Conservation (phyloP, 805 yeast species). For the Danielozyma ontarioensis region DNA sequence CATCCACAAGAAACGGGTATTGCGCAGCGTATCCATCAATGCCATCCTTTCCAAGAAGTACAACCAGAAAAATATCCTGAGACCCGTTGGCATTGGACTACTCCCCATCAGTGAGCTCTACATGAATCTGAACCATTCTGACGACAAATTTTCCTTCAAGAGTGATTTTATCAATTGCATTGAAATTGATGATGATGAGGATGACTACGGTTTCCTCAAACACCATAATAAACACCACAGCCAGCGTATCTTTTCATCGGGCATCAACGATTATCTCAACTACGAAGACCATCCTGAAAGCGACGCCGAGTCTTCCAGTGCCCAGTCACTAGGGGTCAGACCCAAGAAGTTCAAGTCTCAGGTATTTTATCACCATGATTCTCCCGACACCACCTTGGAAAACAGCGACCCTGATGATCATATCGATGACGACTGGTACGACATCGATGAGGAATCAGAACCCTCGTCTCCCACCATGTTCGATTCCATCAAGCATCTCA, state of each 20-base stretch:
- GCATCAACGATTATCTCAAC: conserved; percentile 20
- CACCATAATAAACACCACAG: conserved; percentile 17
- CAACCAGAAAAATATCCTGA: conserved; percentile 1
- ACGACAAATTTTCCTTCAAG: conserved; percentile 2
- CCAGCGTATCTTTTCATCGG: conserved; percentile 23
- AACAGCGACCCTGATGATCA: conserved; percentile 7
- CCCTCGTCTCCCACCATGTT: conserved; percentile 16
- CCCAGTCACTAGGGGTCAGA: conserved; percentile 8
- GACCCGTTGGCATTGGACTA: conserved; percentile 7
- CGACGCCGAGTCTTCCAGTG: conserved; percentile 7
- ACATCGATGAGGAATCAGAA: conserved; percentile 6
- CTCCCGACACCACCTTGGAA: conserved; percentile 1
- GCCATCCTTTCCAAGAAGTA: conserved; percentile 12
- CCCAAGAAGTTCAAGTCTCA: conserved; percentile 35
- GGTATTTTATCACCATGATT: conserved; percentile 15
- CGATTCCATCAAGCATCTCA: conserved; percentile 29
- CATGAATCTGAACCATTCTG: conserved; percentile 1
- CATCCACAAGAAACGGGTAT: conserved; percentile 37
- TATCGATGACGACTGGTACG: conserved; percentile 10
- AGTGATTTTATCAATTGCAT: conserved; percentile 1
- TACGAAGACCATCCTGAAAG: conserved; percentile 15
- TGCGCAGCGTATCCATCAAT: conserved; percentile 32
- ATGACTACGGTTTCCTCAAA: conserved; percentile 26
- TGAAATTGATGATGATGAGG: conserved; percentile 11
- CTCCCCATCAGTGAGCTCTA: conserved; percentile 1